Percentiles rank a stretch among this genome's conserved stretches.
Conservation (phyloP, 345 rosid species). For the Arabidopsis arenosa region DNA sequence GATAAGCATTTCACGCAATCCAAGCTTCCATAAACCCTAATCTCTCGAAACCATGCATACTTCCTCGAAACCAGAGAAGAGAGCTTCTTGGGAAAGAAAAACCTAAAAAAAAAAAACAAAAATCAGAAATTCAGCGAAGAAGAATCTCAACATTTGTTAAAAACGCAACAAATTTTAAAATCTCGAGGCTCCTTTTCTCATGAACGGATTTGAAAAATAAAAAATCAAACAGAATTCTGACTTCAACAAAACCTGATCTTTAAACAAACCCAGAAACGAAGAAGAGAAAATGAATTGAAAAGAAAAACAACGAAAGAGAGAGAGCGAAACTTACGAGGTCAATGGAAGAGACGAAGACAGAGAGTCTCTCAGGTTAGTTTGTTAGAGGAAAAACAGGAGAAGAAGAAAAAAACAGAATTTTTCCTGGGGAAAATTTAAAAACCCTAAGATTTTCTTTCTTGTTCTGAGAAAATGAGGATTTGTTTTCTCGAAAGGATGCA, state of each 20-base stretch:
- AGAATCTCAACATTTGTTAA: slow-evolving; percentile 30
- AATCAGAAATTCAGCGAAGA: slow-evolving; percentile 22
- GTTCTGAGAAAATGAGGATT: slow-evolving; percentile 7
- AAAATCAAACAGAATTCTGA: background rate
- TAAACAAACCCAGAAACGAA: slow-evolving; percentile 25
- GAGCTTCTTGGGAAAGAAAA: slow-evolving; percentile 24
- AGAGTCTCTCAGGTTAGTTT: slow-evolving; percentile 40
- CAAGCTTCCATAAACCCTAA: slow-evolving; percentile 47
- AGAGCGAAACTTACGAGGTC: slow-evolving; percentile 48
- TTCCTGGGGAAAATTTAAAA: slow-evolving; percentile 11
- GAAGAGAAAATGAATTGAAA: slow-evolving; percentile 15
- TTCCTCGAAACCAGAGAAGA: slow-evolving; percentile 36
- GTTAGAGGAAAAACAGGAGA: slow-evolving; percentile 12
- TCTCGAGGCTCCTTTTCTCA: slow-evolving; percentile 41
- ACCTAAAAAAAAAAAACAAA: background rate
- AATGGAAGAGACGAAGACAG: slow-evolving; percentile 37
- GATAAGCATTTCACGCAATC: slow-evolving; percentile 34
- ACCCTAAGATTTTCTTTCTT: slow-evolving; percentile 35
- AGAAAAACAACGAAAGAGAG: background rate
- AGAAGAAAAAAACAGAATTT: slow-evolving; percentile 5
- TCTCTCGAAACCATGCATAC: slow-evolving; percentile 42
- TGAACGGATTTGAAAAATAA: background rate
- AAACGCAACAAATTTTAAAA: slow-evolving; percentile 19
- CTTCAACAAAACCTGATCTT: slow-evolving; percentile 35
- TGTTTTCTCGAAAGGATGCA: slow-evolving; percentile 29